These are phyloP conservation scores for Euphrasia arctica DNA, from an alignment of 305 asterid genomes.

Conservation along the genomic window DNA sequence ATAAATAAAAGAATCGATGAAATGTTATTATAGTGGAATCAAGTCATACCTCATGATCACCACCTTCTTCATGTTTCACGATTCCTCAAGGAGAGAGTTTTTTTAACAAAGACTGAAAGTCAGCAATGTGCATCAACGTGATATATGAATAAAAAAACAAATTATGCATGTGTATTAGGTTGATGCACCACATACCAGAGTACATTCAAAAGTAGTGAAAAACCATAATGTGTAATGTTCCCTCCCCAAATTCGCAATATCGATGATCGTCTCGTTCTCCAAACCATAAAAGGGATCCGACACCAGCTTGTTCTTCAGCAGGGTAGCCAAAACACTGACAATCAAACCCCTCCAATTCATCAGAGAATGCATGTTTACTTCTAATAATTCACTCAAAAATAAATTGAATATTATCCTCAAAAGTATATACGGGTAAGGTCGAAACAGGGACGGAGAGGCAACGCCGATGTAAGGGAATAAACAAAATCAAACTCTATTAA, in stretches of 20 bases:
- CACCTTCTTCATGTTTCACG: conserved; percentile 39
- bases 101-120: conserved; percentile 4
- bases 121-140: conserved; percentile 10
- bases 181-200: conserved; percentile 57
- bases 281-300: conserved; percentile 97
- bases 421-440: conserved; percentile 38
- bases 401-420: not conserved
- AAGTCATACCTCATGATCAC: conserved; percentile 91
- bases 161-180: conserved; percentile 14
- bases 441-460: conserved; percentile 55
- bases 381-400: not conserved
- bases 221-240: conserved; percentile 95
- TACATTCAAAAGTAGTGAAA: conserved; percentile 70
- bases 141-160: conserved; percentile 7
- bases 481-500: no score
- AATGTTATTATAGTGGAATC: conserved; percentile 18
- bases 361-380: conserved; percentile 1
- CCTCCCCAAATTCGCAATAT: conserved; percentile 91
- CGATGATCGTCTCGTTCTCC: conserved; percentile 76
- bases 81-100: conserved; percentile 10
- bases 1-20: conserved; percentile 5
- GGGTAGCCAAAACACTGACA: conserved; percentile 88
- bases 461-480: conserved; percentile 51
- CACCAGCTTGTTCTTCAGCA: conserved; percentile 72
- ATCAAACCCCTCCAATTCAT: conserved; percentile 31